Evolutionary conservation across 179 eudicot genomes (phyloP).

Genomic region (Silene coronaria): DNA sequence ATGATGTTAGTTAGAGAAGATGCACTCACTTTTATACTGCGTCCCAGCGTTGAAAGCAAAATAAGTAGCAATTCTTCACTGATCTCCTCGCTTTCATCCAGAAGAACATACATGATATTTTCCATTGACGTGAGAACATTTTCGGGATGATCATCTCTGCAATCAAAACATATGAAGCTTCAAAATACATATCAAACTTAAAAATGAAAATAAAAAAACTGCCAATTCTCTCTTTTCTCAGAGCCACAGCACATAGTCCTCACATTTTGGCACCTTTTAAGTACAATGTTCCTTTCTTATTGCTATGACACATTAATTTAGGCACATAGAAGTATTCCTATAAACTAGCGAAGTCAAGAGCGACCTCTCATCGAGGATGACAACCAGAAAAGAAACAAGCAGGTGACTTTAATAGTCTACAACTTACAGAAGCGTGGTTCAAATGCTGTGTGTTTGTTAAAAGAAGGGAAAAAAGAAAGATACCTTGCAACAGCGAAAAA

Average conservation of each 20-base stretch:
- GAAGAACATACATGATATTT: slow-evolving; percentile 72
- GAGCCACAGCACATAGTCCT: background rate
- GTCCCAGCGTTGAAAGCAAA: slow-evolving; percentile 68
- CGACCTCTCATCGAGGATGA: background rate
- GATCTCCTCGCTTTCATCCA: slow-evolving; percentile 94
- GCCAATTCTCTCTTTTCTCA: background rate
- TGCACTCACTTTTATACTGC: slow-evolving; percentile 53
- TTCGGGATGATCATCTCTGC: slow-evolving; percentile 92
- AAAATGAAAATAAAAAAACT: background rate
- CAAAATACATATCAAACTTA: background rate
- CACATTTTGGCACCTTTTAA: background rate
- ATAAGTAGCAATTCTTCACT: slow-evolving; percentile 59
- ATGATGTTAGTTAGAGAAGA: slow-evolving; percentile 13
- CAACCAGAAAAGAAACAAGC: background rate
- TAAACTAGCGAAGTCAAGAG: background rate
- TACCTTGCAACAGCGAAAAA: slow-evolving; percentile 83
- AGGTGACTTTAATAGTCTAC: slow-evolving; percentile 2
- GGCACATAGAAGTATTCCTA: slow-evolving; percentile 1
- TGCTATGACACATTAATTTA: slow-evolving; percentile 7
- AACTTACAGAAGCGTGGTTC: background rate
- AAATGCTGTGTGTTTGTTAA: background rate
- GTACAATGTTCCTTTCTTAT: background rate
- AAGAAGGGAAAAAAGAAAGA: slow-evolving; percentile 10
- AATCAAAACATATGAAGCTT: slow-evolving; percentile 21
- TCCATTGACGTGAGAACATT: slow-evolving; percentile 71